A percentile compares a stretch with the other conserved stretches of the same genome.
Conservation (phyloP, 306 rosid species). For the Hippophae rhamnoides region DNA sequence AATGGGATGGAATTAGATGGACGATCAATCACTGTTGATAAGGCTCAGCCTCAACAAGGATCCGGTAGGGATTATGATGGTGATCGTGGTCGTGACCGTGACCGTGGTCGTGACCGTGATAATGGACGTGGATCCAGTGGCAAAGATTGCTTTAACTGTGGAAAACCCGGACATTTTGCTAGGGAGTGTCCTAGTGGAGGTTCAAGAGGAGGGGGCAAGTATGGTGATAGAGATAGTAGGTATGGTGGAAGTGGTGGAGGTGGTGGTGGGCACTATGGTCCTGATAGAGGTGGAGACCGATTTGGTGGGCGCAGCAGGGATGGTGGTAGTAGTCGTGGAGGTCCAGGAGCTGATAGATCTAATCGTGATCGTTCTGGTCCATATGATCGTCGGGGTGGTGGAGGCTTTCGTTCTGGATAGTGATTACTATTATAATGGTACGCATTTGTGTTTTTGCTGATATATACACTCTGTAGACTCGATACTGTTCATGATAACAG, state of each 20-base stretch:
- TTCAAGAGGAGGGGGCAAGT: conserved; percentile 50
- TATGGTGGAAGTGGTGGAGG: conserved; percentile 49
- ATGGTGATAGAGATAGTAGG: conserved; percentile 71
- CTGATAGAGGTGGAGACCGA: conserved; percentile 88
- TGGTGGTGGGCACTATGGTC: conserved; percentile 65
- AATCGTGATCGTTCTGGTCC: conserved; percentile 91
- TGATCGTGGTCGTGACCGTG: conserved; percentile 34
- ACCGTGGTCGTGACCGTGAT: conserved; percentile 31
- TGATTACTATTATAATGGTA: conserved; percentile 37
- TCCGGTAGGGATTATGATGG: conserved; percentile 72
- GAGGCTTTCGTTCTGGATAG: conserved; percentile 68
- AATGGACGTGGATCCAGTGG: conserved; percentile 66
- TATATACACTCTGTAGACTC: too few relatives aligned
- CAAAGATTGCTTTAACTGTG: conserved; percentile 95
- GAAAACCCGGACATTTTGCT: conserved; percentile 99
- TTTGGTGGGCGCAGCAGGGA: conserved; percentile 72
- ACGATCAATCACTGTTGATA: conserved; percentile 91
- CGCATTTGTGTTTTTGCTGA: conserved; percentile 13
- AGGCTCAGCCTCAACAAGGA: conserved; percentile 96
- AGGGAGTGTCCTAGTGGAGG: conserved; percentile 96
- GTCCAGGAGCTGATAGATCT: conserved; percentile 64
- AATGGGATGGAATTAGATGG: conserved; percentile 97
- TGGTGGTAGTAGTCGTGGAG: conserved; percentile 49
- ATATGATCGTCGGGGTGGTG: conserved; percentile 73
- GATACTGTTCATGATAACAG: conserved; percentile 3